Evolutionary conservation across 2,329 filamentous ascomycete species (phyloP).

Genomic region (Epichloe coenophiala): DNA sequence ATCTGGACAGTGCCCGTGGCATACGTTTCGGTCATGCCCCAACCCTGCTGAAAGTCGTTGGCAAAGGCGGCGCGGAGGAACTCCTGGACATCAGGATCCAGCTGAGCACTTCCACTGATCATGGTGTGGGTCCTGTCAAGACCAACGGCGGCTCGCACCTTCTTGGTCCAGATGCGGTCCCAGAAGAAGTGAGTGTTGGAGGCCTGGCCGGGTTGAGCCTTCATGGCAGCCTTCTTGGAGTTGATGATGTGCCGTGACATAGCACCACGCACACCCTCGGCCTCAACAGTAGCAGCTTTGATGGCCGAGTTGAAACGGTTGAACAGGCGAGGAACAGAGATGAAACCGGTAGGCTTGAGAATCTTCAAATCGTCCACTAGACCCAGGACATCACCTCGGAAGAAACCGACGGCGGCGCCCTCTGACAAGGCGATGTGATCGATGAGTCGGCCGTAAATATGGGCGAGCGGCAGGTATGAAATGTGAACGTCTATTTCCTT

Average conservation of each 20-base stretch:
- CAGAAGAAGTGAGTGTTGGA: conserved; percentile 67
- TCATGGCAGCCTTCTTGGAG: conserved; percentile 68
- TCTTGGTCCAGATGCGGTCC: conserved; percentile 81
- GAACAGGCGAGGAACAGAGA: conserved; percentile 81
- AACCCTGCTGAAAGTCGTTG: conserved; percentile 72
- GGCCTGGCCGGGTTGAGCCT: conserved; percentile 57
- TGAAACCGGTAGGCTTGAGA: conserved; percentile 68
- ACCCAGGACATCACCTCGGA: conserved; percentile 78
- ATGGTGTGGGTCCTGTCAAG: conserved; percentile 60
- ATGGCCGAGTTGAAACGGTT: conserved; percentile 82
- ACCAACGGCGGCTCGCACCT: conserved; percentile 72
- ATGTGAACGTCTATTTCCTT: conserved; percentile 47
- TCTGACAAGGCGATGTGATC: conserved; percentile 64
- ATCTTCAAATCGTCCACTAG: conserved; percentile 86
- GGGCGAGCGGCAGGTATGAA: conserved; percentile 86
- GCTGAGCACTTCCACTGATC: conserved; percentile 79
- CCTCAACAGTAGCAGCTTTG: conserved; percentile 63
- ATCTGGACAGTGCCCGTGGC: conserved; percentile 61
- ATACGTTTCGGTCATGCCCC: conserved; percentile 89
- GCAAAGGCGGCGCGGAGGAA: conserved; percentile 78
- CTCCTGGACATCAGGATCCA: conserved; percentile 76
- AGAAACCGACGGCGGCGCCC: conserved; percentile 73
- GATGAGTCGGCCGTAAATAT: conserved; percentile 79
- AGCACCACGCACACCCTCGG: conserved; percentile 65
- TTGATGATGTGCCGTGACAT: conserved; percentile 68